phyloP scores from a whole-genome alignment of 2,329 filamentous ascomycete species.

The Aureobasidium leucospermi region DNA sequence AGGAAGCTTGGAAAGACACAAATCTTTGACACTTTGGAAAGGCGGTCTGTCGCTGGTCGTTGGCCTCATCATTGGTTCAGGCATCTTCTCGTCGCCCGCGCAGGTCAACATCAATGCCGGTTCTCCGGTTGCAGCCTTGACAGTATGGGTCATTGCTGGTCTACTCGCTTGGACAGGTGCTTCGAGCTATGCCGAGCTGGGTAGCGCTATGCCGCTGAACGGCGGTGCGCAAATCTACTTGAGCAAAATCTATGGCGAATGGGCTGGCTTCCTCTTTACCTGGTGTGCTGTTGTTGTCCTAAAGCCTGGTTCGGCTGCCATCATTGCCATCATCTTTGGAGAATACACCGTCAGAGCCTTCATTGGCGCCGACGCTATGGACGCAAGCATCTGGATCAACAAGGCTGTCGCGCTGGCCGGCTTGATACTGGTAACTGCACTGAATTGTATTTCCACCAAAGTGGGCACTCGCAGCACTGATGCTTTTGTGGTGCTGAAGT shows the following conservation, averaged over 20 bases:
- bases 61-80: slow-evolving; percentile 89
- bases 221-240: slow-evolving; percentile 91
- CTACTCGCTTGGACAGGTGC: slow-evolving; percentile 92
- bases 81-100: slow-evolving; percentile 90
- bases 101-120: slow-evolving; percentile 89
- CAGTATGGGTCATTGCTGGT: slow-evolving; percentile 92
- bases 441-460: slow-evolving; percentile 88
- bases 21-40: slow-evolving; percentile 91
- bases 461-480: slow-evolving; percentile 83
- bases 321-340: slow-evolving; percentile 95
- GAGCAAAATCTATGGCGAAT: slow-evolving; percentile 91
- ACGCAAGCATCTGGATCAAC: slow-evolving; percentile 78
- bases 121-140: slow-evolving; percentile 78
- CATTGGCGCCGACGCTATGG: slow-evolving; percentile 77
- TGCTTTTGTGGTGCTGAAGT: slow-evolving; percentile 94
- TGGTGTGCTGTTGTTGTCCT: slow-evolving; percentile 93
- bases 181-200: slow-evolving; percentile 89
- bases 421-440: slow-evolving; percentile 65
- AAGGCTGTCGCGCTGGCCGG: slow-evolving; percentile 78
- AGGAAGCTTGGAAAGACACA: slow-evolving; percentile 85
- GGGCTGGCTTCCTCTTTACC: slow-evolving; percentile 88
- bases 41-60: slow-evolving; percentile 86
- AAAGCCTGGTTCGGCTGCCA: slow-evolving; percentile 87
- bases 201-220: slow-evolving; percentile 90
- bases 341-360: slow-evolving; percentile 89